Percentiles rank a stretch among this genome's conserved stretches.
Conservation (phyloP, 306 rosid species). For the Coriaria nepalensis region DNA sequence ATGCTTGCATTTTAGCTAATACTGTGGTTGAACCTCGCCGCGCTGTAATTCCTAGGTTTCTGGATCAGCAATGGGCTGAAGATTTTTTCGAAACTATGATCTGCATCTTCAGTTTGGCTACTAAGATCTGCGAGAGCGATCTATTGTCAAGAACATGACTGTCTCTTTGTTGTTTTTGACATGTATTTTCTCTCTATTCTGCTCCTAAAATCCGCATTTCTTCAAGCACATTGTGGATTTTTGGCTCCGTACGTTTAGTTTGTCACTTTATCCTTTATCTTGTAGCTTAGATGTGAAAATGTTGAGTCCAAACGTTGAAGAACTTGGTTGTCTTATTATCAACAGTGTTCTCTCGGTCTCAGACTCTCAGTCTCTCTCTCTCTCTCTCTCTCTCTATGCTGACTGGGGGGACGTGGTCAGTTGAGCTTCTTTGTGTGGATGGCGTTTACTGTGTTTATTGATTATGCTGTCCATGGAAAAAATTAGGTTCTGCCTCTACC, state of each 20-base stretch:
- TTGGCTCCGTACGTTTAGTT: not conserved
- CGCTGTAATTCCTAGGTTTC: slow-evolving; percentile 9
- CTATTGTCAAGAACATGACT: not conserved
- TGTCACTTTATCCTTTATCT: not conserved
- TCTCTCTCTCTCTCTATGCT: no score
- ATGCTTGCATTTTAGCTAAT: slow-evolving; percentile 6
- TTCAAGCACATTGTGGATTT: not conserved
- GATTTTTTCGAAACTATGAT: slow-evolving; percentile 11
- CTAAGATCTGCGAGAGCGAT: slow-evolving; percentile 23
- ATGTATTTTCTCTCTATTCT: no score
- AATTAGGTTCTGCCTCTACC: not conserved
- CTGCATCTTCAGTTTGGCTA: slow-evolving; percentile 10
- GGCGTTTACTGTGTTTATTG: no score
- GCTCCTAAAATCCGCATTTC: not conserved
- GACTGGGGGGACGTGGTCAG: no score
- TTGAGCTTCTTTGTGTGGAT: no score
- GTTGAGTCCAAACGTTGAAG: not conserved
- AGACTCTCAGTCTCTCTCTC: no score
- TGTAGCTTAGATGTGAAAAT: not conserved
- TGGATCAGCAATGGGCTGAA: slow-evolving; percentile 2
- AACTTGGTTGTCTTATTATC: not conserved
- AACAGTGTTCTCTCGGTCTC: no score
- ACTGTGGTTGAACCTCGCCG: slow-evolving; percentile 5
- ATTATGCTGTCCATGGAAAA: no score
- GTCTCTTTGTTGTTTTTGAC: not conserved